Conservation (phyloP, 1,284 basidiomycete genomes). For the Phellopilus nigrolimitatus region DNA sequence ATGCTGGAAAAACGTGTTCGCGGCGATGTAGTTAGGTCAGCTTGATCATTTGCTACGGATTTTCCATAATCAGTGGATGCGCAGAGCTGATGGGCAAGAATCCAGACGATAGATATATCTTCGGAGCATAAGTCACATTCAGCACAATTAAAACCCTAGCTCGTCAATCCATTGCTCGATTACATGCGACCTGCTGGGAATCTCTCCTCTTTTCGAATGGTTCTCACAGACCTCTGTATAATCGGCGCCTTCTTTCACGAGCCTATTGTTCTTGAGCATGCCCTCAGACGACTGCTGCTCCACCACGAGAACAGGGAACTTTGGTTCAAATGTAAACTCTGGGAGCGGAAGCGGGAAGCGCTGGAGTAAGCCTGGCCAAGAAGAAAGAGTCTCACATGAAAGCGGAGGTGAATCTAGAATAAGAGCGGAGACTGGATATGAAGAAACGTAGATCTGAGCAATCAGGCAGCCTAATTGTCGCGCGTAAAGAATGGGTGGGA, state of each 20-base stretch:
- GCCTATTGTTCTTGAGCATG: constrained; percentile 31
- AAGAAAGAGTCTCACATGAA: constrained; percentile 32
- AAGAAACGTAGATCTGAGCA: constrained; percentile 63
- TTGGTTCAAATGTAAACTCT: constrained; percentile 58
- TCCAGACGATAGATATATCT: not conserved
- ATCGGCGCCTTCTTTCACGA: constrained; percentile 34
- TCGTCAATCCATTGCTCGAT: constrained; percentile 17
- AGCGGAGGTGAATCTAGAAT: constrained; percentile 55
- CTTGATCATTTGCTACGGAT: not conserved
- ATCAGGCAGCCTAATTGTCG: constrained; percentile 48
- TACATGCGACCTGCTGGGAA: constrained; percentile 5
- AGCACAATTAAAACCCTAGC: constrained; percentile 12
- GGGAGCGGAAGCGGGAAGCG: constrained; percentile 37
- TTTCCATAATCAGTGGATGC: not conserved
- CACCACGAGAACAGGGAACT: constrained; percentile 58
- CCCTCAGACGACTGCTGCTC: constrained; percentile 32
- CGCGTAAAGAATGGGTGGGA: constrained; percentile 60
- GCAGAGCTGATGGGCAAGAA: not conserved
- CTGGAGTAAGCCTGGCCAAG: constrained; percentile 6
- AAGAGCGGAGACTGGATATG: constrained; percentile 55
- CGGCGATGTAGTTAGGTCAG: constrained; percentile 14
- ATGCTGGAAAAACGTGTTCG: constrained; percentile 19
- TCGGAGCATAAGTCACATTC: not conserved
- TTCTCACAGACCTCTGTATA: constrained; percentile 7
- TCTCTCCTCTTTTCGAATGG: not conserved